A percentile compares a stretch with the other conserved stretches of the same genome.
These are phyloP conservation scores for Corylus avellana DNA, from an alignment of 306 rosid genomes.

Conservation along the genomic window DNA sequence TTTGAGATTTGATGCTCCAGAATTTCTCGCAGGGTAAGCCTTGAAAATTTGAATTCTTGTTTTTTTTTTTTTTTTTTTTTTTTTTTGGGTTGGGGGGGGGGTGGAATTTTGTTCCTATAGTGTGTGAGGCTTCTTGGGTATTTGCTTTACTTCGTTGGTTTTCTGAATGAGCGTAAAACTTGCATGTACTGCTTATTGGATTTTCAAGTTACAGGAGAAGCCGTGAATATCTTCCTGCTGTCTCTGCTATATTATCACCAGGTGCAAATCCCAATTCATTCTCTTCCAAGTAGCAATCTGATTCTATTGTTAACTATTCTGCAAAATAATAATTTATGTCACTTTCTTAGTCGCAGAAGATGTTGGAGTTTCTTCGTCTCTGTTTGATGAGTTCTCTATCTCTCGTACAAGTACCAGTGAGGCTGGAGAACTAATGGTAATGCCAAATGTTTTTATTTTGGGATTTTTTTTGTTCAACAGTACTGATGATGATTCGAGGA, in stretches of 20 bases:
- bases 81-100: not conserved
- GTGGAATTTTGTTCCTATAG: too few relatives aligned
- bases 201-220: slow-evolving; percentile 39
- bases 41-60: not conserved
- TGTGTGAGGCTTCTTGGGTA: too few relatives aligned
- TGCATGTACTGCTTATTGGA: not conserved
- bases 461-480: slow-evolving; percentile 9
- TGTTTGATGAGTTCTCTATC: slow-evolving; percentile 60
- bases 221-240: slow-evolving; percentile 30
- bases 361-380: slow-evolving; percentile 44
- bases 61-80: slow-evolving; percentile 16
- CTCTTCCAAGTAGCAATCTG: not conserved
- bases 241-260: slow-evolving; percentile 54
- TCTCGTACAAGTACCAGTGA: slow-evolving; percentile 34
- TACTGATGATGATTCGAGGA: slow-evolving; percentile 3
- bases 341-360: slow-evolving; percentile 37
- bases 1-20: slow-evolving; percentile 21
- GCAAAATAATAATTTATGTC: not conserved
- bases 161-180: too few relatives aligned
- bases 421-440: slow-evolving; percentile 65
- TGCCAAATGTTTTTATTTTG: slow-evolving; percentile 12
- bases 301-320: slow-evolving; percentile 9
- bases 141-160: too few relatives aligned
- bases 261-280: slow-evolving; percentile 42
- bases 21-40: slow-evolving; percentile 38